These are phyloP conservation scores for Xerocomus spinulosus DNA, from an alignment of 768 basidiomycete genomes.

Conservation along the genomic window DNA sequence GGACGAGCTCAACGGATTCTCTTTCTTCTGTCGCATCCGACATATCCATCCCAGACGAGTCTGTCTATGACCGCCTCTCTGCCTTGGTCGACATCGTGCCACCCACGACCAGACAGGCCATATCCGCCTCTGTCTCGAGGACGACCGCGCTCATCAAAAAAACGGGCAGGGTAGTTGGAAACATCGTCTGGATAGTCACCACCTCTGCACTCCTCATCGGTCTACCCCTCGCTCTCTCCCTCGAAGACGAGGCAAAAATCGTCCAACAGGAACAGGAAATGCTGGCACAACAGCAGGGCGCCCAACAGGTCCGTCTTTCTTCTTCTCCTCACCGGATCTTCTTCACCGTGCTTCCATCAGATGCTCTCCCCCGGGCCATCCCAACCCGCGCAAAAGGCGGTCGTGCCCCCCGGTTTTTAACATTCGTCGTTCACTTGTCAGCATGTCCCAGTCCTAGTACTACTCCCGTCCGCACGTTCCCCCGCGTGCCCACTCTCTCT, in stretches of 20 bases:
- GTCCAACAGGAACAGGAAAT: conserved; percentile 93
- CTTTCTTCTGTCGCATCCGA: conserved; percentile 78
- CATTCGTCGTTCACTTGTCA: conserved; percentile 1
- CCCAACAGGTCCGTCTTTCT: conserved; percentile 66
- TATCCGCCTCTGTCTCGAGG: conserved; percentile 56
- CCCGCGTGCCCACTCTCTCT: conserved; percentile 4
- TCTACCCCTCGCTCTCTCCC: conserved; percentile 83
- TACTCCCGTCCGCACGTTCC: conserved; percentile 14
- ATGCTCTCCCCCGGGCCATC: conserved; percentile 60
- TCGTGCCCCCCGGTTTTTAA: conserved; percentile 87
- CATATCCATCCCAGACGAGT: conserved; percentile 65
- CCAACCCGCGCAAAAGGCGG: conserved; percentile 41
- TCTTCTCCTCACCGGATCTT: background rate
- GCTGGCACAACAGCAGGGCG: conserved; percentile 88
- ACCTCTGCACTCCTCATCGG: conserved; percentile 93
- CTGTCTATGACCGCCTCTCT: conserved; percentile 78
- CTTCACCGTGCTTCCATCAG: conserved; percentile 35
- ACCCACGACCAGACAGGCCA: conserved; percentile 77
- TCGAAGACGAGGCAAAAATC: conserved; percentile 96
- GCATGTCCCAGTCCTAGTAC: conserved; percentile 7
- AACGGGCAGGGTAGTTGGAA: conserved; percentile 71
- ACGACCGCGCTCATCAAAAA: conserved; percentile 63
- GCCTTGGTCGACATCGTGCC: conserved; percentile 97
- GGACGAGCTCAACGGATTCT: conserved; percentile 63
- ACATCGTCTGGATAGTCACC: conserved; percentile 90